phyloP scores from a whole-genome alignment of 495 filamentous ascomycete species.

The Talaromyces trachyspermus region DNA sequence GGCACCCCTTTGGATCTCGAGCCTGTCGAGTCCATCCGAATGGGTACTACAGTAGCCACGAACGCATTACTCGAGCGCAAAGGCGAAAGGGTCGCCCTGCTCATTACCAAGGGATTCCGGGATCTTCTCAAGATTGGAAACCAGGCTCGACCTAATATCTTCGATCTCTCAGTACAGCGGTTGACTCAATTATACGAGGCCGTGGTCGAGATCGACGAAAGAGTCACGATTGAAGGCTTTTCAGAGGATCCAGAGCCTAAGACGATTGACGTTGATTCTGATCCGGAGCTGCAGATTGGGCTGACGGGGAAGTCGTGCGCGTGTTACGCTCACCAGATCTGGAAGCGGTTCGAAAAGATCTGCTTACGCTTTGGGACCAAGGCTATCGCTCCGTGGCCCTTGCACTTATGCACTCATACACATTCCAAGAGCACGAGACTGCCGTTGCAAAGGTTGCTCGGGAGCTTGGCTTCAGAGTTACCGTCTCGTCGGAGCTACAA shows the following conservation, averaged over 20 bases:
- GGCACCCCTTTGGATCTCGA: slow-evolving; percentile 78
- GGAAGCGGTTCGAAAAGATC: slow-evolving; percentile 31
- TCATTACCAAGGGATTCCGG: slow-evolving; percentile 88
- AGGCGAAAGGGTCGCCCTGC: slow-evolving; percentile 82
- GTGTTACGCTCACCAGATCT: slow-evolving; percentile 39
- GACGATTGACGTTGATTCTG: slow-evolving; percentile 51
- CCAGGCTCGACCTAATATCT: slow-evolving; percentile 76
- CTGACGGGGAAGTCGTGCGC: slow-evolving; percentile 45
- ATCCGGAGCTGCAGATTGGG: slow-evolving; percentile 32
- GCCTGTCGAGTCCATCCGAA: slow-evolving; percentile 73
- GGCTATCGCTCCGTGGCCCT: slow-evolving; percentile 46
- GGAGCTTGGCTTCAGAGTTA: slow-evolving; percentile 48
- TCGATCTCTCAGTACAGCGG: slow-evolving; percentile 72
- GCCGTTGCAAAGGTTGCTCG: slow-evolving; percentile 40
- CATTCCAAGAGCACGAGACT: slow-evolving; percentile 46
- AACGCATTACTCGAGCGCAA: slow-evolving; percentile 90
- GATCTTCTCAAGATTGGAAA: slow-evolving; percentile 87
- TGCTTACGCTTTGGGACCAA: slow-evolving; percentile 32
- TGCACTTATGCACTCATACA: slow-evolving; percentile 48
- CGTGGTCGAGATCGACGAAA: slow-evolving; percentile 74
- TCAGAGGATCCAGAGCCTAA: slow-evolving; percentile 48
- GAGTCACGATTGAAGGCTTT: slow-evolving; percentile 67
- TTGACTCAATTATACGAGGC: slow-evolving; percentile 70
- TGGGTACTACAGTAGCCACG: slow-evolving; percentile 86
- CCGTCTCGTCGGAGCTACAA: slow-evolving; percentile 53